phyloP scores from a whole-genome alignment of 495 filamentous ascomycete species.

The Thermothielavioides terrestris region DNA sequence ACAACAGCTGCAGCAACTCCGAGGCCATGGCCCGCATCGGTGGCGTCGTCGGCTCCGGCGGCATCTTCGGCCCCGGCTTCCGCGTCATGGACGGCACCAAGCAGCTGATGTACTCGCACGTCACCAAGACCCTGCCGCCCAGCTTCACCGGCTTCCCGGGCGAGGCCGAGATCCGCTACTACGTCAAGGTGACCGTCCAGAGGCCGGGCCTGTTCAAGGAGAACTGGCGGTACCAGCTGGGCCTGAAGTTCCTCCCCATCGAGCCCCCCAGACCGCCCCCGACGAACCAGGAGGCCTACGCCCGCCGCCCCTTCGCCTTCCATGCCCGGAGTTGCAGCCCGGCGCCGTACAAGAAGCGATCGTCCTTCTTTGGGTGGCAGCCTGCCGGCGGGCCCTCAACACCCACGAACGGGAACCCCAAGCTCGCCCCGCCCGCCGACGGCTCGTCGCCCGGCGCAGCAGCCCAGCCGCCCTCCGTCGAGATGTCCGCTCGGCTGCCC shows the following conservation, averaged over 20 bases:
- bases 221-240: constrained; percentile 56
- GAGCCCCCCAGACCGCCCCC: constrained; percentile 69
- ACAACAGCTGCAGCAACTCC: constrained; percentile 66
- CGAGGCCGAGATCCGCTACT: constrained; percentile 84
- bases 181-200: constrained; percentile 81
- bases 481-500: constrained; percentile 74
- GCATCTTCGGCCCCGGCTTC: constrained; percentile 35
- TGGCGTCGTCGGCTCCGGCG: constrained; percentile 33
- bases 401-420: background rate
- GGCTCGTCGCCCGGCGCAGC: background rate
- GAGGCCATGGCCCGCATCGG: constrained; percentile 38
- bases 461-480: constrained; percentile 33
- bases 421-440: background rate
- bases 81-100: constrained; percentile 44
- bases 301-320: constrained; percentile 73
- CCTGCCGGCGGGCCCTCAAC: background rate
- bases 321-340: constrained; percentile 26
- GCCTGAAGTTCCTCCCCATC: constrained; percentile 82
- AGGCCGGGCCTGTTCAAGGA: constrained; percentile 76
- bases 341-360: constrained; percentile 36
- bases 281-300: constrained; percentile 71
- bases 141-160: constrained; percentile 73
- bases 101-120: constrained; percentile 53
- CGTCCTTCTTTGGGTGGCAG: constrained; percentile 42
- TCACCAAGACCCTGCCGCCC: constrained; percentile 81